Conservation (phyloP, 805 yeast genomes). For the Metschnikowia lunata region DNA sequence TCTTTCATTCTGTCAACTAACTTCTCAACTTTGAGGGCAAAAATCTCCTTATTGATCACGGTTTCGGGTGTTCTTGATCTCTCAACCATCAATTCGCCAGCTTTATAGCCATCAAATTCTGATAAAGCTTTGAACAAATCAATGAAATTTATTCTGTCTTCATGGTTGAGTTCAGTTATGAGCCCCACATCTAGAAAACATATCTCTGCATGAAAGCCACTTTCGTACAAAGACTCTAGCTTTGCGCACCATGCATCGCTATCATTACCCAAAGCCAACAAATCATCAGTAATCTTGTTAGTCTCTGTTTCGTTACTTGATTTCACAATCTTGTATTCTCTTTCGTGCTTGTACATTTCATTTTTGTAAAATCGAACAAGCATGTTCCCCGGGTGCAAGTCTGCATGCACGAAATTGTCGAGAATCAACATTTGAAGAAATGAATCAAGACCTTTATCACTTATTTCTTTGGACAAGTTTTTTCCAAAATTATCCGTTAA, state of each 20-base stretch:
- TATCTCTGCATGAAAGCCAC: constrained; percentile 75
- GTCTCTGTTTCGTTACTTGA: constrained; percentile 43
- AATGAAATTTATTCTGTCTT: constrained; percentile 78
- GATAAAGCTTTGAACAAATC: constrained; percentile 86
- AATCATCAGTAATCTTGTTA: constrained; percentile 41
- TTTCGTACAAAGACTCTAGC: constrained; percentile 43
- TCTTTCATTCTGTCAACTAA: constrained; percentile 77
- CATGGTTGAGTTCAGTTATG: constrained; percentile 79
- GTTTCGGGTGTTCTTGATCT: constrained; percentile 93
- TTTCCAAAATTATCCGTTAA: constrained; percentile 43
- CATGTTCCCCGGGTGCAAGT: constrained; percentile 95
- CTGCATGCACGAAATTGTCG: constrained; percentile 95
- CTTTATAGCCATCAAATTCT: constrained; percentile 87
- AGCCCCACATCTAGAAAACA: constrained; percentile 92
- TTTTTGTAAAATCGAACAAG: constrained; percentile 65
- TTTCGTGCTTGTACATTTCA: constrained; percentile 38
- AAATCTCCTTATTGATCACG: constrained; percentile 76
- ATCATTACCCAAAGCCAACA: constrained; percentile 33
- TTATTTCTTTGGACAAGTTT: constrained; percentile 58
- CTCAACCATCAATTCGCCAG: constrained; percentile 95
- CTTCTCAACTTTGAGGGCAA: constrained; percentile 81
- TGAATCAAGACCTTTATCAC: constrained; percentile 84
- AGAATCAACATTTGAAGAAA: constrained; percentile 88
- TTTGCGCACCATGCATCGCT: constrained; percentile 41
- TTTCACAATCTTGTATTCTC: constrained; percentile 40